Percentiles rank a stretch among this genome's conserved stretches.
Evolutionary conservation across 179 eudicot genomes (phyloP).

Genomic region (Nepenthes alata): DNA sequence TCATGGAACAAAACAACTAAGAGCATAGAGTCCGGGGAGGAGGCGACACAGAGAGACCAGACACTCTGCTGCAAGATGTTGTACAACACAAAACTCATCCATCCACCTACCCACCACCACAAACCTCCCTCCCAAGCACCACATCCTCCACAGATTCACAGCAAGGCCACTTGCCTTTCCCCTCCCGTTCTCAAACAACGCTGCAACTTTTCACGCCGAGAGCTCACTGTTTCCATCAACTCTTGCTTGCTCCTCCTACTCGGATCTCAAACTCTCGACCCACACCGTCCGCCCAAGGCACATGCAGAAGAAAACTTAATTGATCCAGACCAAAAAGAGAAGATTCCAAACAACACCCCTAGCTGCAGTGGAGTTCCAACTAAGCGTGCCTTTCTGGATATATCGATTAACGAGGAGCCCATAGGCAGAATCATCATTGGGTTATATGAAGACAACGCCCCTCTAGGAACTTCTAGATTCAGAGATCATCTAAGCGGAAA

Average conservation of each 20-base stretch:
- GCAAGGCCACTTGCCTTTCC: slow-evolving; percentile 9
- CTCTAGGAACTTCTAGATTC: slow-evolving; percentile 45
- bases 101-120: slow-evolving; percentile 17
- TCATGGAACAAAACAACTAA: too few species aligned
- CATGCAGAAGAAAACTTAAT: slow-evolving; percentile 16
- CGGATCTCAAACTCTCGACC: slow-evolving; percentile 26
- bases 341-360: neutral
- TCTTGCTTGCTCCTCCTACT: slow-evolving; percentile 45
- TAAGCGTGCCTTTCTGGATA: slow-evolving; percentile 54
- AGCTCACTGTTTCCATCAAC: slow-evolving; percentile 39
- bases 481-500: slow-evolving; percentile 48
- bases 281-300: slow-evolving; percentile 12
- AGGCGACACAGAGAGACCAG: too few species aligned
- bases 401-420: slow-evolving; percentile 52
- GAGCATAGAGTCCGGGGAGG: too few species aligned
- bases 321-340: too few species aligned
- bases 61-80: slow-evolving; percentile 12
- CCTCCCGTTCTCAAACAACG: slow-evolving; percentile 22
- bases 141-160: slow-evolving; percentile 12
- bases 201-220: slow-evolving; percentile 41
- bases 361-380: slow-evolving; percentile 13
- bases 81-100: slow-evolving; percentile 31
- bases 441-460: slow-evolving; percentile 29
- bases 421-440: slow-evolving; percentile 49
- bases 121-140: slow-evolving; percentile 19